Evolutionary conservation across 768 basidiomycete species (phyloP).

Genomic region (Podaxis mareebaensis): DNA sequence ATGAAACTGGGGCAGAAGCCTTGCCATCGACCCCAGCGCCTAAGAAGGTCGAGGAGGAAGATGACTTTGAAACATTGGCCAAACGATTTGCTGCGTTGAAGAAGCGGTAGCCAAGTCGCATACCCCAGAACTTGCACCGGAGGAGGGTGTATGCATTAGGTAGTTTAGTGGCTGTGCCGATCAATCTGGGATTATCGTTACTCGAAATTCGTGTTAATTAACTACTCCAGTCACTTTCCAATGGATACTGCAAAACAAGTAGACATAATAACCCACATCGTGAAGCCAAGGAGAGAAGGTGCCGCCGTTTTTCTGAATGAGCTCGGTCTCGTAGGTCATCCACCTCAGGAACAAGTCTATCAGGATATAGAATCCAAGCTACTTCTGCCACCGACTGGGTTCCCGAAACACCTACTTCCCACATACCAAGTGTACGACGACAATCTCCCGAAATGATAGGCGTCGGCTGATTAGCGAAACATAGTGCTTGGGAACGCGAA

Average conservation of each 20-base stretch:
- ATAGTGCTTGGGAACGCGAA: conserved; percentile 72
- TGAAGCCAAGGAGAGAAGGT: conserved; percentile 42
- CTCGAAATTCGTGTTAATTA: not conserved
- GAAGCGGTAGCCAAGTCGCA: conserved; percentile 53
- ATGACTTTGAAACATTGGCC: conserved; percentile 75
- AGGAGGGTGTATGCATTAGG: too few relatives aligned
- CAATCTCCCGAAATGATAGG: conserved; percentile 11
- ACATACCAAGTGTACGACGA: conserved; percentile 78
- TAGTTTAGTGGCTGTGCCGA: conserved; percentile 13
- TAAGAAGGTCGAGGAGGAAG: conserved; percentile 36
- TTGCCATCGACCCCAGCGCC: conserved; percentile 27
- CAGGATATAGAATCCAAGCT: conserved; percentile 74
- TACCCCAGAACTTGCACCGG: not conserved
- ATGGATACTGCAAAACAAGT: conserved; percentile 36
- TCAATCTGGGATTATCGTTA: not conserved
- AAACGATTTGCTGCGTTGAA: conserved; percentile 87
- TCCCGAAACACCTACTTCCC: conserved; percentile 75
- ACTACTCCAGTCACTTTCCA: not conserved
- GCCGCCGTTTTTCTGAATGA: conserved; percentile 47
- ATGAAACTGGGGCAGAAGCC: conserved; percentile 24
- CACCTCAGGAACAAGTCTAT: conserved; percentile 60
- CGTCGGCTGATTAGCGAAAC: conserved; percentile 18
- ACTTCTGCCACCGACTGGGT: conserved; percentile 62
- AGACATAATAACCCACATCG: conserved; percentile 46
- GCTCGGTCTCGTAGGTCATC: conserved; percentile 58